phyloP scores from a whole-genome alignment of 1,284 basidiomycete species.

The Tilletia caries region DNA sequence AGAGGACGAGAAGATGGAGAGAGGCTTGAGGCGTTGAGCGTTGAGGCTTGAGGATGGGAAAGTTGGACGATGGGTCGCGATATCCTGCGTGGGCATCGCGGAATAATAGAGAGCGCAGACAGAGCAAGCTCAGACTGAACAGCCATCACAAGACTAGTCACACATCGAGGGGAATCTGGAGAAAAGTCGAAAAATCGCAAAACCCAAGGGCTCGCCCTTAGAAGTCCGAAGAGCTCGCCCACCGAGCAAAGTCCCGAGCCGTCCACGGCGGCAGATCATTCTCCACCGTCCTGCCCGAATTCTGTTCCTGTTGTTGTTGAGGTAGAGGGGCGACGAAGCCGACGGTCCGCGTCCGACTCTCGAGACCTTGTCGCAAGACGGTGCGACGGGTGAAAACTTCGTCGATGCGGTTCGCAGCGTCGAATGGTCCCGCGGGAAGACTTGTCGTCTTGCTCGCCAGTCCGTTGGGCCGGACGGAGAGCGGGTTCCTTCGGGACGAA shows the following conservation, averaged over 20 bases:
- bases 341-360: not conserved
- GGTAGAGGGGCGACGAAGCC: not conserved
- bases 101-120: too few relatives aligned
- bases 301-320: not conserved
- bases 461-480: not conserved
- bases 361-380: not conserved
- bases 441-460: constrained; percentile 6
- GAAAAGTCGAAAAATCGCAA: too few relatives aligned
- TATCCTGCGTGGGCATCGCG: too few relatives aligned
- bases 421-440: constrained; percentile 6
- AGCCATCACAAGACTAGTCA: too few relatives aligned
- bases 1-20: too few relatives aligned
- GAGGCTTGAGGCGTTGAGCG: too few relatives aligned
- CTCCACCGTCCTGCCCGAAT: not conserved
- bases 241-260: not conserved
- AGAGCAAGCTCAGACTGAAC: too few relatives aligned
- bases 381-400: not conserved
- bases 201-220: too few relatives aligned
- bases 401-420: not conserved
- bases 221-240: constrained; percentile 3
- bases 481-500: not conserved
- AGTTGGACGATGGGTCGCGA: too few relatives aligned
- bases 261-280: not conserved
- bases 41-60: too few relatives aligned
- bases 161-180: too few relatives aligned